Evolutionary conservation across 2,329 filamentous ascomycete genomes (phyloP).

Genomic region (Ustulina deusta): DNA sequence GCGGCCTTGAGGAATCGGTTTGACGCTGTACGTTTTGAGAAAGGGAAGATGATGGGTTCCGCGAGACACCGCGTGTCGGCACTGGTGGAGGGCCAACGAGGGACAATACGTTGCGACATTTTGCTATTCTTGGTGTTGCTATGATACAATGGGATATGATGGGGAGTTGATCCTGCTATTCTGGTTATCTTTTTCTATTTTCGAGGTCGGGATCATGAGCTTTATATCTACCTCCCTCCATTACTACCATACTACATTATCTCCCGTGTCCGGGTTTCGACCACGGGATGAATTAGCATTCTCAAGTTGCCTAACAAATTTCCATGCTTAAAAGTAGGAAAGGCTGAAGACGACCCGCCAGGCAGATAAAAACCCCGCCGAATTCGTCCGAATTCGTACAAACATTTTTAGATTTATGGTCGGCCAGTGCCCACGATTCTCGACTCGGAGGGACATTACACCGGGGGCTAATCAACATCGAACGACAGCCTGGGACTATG

Average conservation of each 20-base stretch:
- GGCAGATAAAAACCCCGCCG: constrained; percentile 13
- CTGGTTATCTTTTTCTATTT: background rate
- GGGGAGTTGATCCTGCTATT: background rate
- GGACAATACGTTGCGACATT: constrained; percentile 22
- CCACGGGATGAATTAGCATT: background rate
- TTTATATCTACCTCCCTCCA: constrained; percentile 3
- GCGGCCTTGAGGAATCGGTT: constrained; percentile 71
- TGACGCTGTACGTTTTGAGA: constrained; percentile 62
- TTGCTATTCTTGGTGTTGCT: background rate
- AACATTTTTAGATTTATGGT: background rate
- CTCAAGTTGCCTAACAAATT: constrained; percentile 10
- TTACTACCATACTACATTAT: background rate
- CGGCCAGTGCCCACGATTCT: background rate
- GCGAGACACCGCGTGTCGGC: constrained; percentile 16
- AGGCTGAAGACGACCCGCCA: background rate
- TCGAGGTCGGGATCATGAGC: background rate
- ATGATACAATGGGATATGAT: background rate
- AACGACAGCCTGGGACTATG: background rate
- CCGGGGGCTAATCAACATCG: background rate
- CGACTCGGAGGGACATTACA: constrained; percentile 11
- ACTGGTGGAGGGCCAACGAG: constrained; percentile 31
- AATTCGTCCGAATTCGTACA: background rate
- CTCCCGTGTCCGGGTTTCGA: background rate
- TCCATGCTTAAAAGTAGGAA: background rate
- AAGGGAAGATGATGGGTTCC: constrained; percentile 50